phyloP scores from a whole-genome alignment of 805 yeast species.

The Wickerhamomyces canadensis region DNA sequence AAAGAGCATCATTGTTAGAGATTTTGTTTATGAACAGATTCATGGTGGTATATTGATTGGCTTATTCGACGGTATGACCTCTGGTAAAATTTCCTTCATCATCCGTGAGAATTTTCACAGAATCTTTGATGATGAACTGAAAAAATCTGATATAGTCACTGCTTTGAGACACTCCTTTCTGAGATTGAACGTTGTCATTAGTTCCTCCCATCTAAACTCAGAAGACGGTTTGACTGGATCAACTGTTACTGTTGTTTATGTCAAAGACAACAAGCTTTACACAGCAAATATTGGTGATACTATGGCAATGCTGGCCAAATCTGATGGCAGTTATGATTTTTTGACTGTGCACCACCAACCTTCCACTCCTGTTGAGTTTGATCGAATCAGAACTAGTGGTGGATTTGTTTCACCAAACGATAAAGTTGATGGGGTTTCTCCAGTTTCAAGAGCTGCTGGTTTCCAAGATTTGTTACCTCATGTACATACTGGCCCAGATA shows the following conservation, averaged over 20 bases:
- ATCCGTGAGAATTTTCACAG: slow-evolving; percentile 69
- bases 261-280: slow-evolving; percentile 63
- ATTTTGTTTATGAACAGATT: slow-evolving; percentile 81
- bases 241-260: slow-evolving; percentile 74
- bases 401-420: slow-evolving; percentile 86
- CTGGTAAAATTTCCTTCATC: slow-evolving; percentile 63
- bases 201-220: slow-evolving; percentile 44
- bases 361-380: slow-evolving; percentile 68
- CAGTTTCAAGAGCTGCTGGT: slow-evolving; percentile 89
- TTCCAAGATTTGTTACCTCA: slow-evolving; percentile 82
- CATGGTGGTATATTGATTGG: slow-evolving; percentile 78
- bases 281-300: slow-evolving; percentile 91
- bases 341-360: slow-evolving; percentile 83
- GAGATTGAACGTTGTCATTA: slow-evolving; percentile 70
- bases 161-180: slow-evolving; percentile 83
- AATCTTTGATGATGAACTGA: slow-evolving; percentile 62
- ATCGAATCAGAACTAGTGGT: slow-evolving; percentile 84
- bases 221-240: slow-evolving; percentile 79
- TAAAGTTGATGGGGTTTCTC: slow-evolving; percentile 74
- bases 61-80: slow-evolving; percentile 73
- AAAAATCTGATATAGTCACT: slow-evolving; percentile 47
- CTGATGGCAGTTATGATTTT: slow-evolving; percentile 73
- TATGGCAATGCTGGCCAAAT: slow-evolving; percentile 70
- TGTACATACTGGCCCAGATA: slow-evolving; percentile 82
- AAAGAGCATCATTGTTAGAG: slow-evolving; percentile 65